A percentile compares a stretch with the other conserved stretches of the same genome.
Conservation (phyloP, 2,329 filamentous ascomycete species). For the Teratosphaeria destructans region DNA sequence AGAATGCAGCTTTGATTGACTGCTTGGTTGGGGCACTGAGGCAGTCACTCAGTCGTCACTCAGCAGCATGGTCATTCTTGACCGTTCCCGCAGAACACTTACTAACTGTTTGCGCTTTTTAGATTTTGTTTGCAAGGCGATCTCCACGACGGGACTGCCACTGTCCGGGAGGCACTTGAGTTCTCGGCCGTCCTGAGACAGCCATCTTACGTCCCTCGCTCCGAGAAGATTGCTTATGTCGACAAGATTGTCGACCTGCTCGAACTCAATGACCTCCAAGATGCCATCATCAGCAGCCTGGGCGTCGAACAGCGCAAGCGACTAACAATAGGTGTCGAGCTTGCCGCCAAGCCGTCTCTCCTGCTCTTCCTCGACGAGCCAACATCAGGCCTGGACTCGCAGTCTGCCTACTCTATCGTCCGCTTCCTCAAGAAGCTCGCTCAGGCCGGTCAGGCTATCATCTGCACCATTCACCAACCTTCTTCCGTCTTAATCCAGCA, state of each 20-base stretch:
- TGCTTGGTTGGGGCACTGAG: too few relatives aligned
- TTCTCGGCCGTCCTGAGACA: constrained; percentile 59
- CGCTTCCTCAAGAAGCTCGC: constrained; percentile 59
- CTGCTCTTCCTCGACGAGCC: constrained; percentile 64
- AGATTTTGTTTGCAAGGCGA: constrained; percentile 61
- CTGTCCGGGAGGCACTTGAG: constrained; percentile 57
- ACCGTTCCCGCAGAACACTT: too few relatives aligned
- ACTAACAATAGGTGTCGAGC: constrained; percentile 62
- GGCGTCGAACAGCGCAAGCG: constrained; percentile 62
- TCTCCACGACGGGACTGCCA: constrained; percentile 57
- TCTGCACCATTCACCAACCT: constrained; percentile 67
- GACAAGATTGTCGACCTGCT: constrained; percentile 56
- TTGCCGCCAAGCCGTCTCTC: constrained; percentile 58
- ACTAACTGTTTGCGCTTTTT: too few relatives aligned
- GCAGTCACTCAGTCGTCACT: too few relatives aligned
- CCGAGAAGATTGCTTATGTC: constrained; percentile 57
- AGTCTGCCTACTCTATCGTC: constrained; percentile 58
- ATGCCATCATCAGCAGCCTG: constrained; percentile 54
- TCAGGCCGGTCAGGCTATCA: constrained; percentile 56
- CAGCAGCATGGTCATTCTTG: too few relatives aligned
- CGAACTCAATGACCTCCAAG: constrained; percentile 55
- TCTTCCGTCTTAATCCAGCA: constrained; percentile 59
- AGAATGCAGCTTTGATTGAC: too few relatives aligned
- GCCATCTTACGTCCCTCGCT: constrained; percentile 40
- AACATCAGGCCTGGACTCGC: constrained; percentile 59